Conservation (phyloP, 768 basidiomycete species). For the Boletus sp. region DNA sequence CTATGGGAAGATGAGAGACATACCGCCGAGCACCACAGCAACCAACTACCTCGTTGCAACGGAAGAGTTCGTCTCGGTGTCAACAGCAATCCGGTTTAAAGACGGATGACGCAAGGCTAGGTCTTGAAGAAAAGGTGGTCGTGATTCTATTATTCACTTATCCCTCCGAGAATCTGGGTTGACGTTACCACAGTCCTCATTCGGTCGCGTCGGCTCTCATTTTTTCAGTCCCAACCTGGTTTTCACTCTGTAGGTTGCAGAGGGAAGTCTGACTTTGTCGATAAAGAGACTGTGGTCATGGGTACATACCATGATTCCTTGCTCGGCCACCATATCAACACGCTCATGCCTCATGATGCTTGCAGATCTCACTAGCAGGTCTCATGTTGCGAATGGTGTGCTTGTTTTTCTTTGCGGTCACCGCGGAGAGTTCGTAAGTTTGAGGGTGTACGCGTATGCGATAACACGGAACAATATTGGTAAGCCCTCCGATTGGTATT, state of each 20-base stretch:
- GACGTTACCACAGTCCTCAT: not conserved
- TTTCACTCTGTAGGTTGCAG: not conserved
- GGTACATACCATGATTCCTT: not conserved
- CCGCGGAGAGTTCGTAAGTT: not conserved
- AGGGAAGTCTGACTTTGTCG: not conserved
- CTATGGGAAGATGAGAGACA: not conserved
- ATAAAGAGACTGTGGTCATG: not conserved
- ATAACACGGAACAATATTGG: not conserved
- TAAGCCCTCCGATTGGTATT: not conserved
- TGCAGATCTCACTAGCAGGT: no score
- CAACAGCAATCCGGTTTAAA: not conserved
- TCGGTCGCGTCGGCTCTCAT: not conserved
- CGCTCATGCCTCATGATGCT: not conserved
- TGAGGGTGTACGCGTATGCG: not conserved
- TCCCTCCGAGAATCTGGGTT: not conserved
- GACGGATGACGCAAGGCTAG: not conserved
- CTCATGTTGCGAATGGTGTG: no score
- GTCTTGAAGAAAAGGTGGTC: not conserved
- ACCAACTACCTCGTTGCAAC: not conserved
- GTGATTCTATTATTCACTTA: not conserved
- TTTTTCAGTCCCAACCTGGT: not conserved
- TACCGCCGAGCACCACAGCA: not conserved
- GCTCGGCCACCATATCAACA: not conserved
- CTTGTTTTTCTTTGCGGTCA: no score
- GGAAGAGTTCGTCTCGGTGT: not conserved